Percentiles rank a stretch among this genome's conserved stretches.
These are phyloP conservation scores for Pseudogymnoascus pannorum DNA, from an alignment of 2,329 filamentous ascomycete species.

Conservation along the genomic window DNA sequence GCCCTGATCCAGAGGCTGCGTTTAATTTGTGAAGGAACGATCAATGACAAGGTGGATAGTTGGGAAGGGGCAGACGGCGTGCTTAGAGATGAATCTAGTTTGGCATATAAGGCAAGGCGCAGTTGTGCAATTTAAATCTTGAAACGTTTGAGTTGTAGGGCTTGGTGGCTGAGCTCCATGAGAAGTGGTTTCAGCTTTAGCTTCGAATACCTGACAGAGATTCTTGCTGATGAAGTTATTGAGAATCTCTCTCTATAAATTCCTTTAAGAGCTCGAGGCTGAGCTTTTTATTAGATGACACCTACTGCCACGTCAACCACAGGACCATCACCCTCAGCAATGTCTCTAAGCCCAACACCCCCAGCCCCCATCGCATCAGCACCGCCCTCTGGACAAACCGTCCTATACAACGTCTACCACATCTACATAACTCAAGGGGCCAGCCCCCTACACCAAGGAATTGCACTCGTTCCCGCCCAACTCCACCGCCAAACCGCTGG, in stretches of 20 bases:
- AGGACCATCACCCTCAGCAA: not conserved
- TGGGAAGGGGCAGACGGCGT: not conserved
- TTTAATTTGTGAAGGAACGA: not conserved
- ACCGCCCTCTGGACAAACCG: not conserved
- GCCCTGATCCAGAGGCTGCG: not conserved
- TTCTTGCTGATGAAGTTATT: not conserved
- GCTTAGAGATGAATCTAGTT: too few relatives aligned
- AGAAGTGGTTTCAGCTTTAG: not conserved
- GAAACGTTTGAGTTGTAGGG: not conserved
- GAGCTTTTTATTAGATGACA: not conserved
- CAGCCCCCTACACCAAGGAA: not conserved
- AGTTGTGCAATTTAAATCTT: not conserved
- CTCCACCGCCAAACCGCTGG: not conserved
- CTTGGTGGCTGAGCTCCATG: not conserved
- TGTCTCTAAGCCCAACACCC: not conserved
- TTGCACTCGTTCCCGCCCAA: not conserved
- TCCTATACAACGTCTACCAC: not conserved
- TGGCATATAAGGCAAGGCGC: not conserved
- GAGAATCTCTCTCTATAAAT: not conserved
- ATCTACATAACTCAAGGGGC: not conserved
- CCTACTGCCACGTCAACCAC: not conserved
- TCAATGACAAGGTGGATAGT: not conserved
- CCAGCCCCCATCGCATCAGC: not conserved
- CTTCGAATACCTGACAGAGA: not conserved
- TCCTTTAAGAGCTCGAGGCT: not conserved